Evolutionary conservation across 2,329 filamentous ascomycete genomes (phyloP), one percentile per base, ranked within the genome.

Genomic region (Lachnellula occidentalis): DNA sequence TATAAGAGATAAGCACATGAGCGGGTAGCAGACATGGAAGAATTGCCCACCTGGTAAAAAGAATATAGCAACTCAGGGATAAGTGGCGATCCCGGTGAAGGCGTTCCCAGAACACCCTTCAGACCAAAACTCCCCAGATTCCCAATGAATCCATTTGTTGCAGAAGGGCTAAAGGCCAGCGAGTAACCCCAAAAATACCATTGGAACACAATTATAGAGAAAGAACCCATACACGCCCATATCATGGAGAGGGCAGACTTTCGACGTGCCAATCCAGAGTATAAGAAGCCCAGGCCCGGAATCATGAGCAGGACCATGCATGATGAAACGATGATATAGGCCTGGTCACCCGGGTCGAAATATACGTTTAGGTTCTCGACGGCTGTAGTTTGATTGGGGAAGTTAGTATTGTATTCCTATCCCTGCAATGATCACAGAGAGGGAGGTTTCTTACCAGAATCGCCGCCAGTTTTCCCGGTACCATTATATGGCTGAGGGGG

Each of bases 181-280:
- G 92, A 96, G 73, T 96, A 99, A 37, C 94, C 94, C 92, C 94
- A 97, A 73, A 99, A 96, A 69, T 96, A 97, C 94, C 94, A 99
- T 76, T 99, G 94, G 77, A 99, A 96, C 54, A 89, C 87, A 71
- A 96, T 80, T 69, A 97, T 85, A 47, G 89, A 92, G 70, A 88
- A 88, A 46, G 91, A 94, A 71, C 88, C 92, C 89, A 99, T 95
- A 75, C 88, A 91, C 14, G 92, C 91, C 90, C 92, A 97, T 68
- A 99, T 94, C 78, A 97, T 87, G 61, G 91, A 96, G 43, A 99
- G 81, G 31, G 94, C 94, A 5, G 94, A 97, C 78, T 99, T 99
- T 78, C 94, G 85, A 63, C 94, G 87, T n/a, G 94, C 92, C 63
- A 97, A 86, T 63, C 94, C 94, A 12, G 92, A 96, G 77, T 99